A percentile compares a stretch with the other conserved stretches of the same genome.
Evolutionary conservation across 1,139 yeast genomes (phyloP).

Genomic region (Lodderomyces theae): DNA sequence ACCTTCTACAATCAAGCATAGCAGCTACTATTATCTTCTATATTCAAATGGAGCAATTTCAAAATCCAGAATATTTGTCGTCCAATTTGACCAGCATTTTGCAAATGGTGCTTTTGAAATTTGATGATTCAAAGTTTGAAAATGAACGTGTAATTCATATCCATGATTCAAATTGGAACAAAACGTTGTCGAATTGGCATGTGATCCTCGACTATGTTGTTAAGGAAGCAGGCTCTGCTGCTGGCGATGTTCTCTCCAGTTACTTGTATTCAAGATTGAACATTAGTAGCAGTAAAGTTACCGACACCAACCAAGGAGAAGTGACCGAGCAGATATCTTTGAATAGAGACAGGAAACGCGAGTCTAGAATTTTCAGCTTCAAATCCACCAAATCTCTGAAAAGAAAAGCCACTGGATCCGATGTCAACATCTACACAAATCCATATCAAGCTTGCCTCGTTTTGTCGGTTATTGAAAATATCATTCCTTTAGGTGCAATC

Average conservation of each 20-base stretch:
- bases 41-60: slow-evolving; percentile 44
- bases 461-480: slow-evolving; percentile 28
- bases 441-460: slow-evolving; percentile 35
- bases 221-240: slow-evolving; percentile 38
- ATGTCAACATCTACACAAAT: slow-evolving; percentile 23
- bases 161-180: slow-evolving; percentile 36
- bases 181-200: slow-evolving; percentile 30
- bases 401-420: slow-evolving; percentile 17
- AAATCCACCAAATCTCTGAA: slow-evolving; percentile 24
- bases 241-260: slow-evolving; percentile 37
- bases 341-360: slow-evolving; percentile 20
- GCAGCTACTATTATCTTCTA: slow-evolving; percentile 36
- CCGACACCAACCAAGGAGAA: slow-evolving; percentile 3
- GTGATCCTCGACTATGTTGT: slow-evolving; percentile 32
- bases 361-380: slow-evolving; percentile 29
- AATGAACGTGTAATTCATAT: slow-evolving; percentile 22
- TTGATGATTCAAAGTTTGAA: slow-evolving; percentile 23
- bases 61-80: slow-evolving; percentile 37
- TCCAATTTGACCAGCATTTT: slow-evolving; percentile 27
- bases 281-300: background rate
- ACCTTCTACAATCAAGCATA: slow-evolving; percentile 31
- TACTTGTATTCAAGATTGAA: slow-evolving; percentile 32
- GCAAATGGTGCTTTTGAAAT: slow-evolving; percentile 32
- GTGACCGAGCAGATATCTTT: slow-evolving; percentile 2
- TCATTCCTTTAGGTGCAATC: slow-evolving; percentile 40